Evolutionary conservation across 31 red algal genomes (phyloP), one percentile per base, ranked within the genome.

Genomic region (Asparagopsis taxiformis): DNA sequence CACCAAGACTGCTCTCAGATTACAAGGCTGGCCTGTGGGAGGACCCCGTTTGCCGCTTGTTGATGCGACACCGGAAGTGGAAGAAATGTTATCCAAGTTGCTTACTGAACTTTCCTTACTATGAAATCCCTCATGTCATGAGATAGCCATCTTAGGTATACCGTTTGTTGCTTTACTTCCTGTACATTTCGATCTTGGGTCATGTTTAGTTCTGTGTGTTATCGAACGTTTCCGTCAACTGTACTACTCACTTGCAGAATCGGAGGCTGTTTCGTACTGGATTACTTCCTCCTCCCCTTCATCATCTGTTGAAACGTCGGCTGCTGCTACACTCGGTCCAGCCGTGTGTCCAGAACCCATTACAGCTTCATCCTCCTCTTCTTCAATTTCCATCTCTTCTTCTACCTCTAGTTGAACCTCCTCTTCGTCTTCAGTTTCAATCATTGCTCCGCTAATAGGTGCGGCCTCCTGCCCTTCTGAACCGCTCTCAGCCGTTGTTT

Each of bases 21-120:
- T 99, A 51, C 86, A 76, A 36, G 91, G 91, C 6, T 94, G 90
- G 90, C 35, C 67, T 21, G 90, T 94, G 29, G 96, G 91, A 10
- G 85, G 79, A 33, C 65, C 71, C 16, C 70, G 96, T 7, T 62
- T 94, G 38, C 96, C 96, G 24, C 76, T 99, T 10, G 82, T 93
- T 10, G 91, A 91, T 49, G 78, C 78, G 16, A 75, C 67, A 16
- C 68, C 68, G 25, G 78, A 62, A 15, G 78, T 72, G 24, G 87
- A 91, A 64, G 68, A 68, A 8, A 56, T 60, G 55, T 43, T 85
- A 20, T 21, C 46, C 22, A 19, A 53, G n/a, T n/a, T n/a, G n/a
- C n/a, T n/a, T n/a, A n/a, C n/a, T n/a, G n/a, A n/a, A n/a, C n/a
- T n/a, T n/a, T n/a, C n/a, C n/a, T n/a, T n/a, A n/a, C n/a, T n/a